Percentiles rank a stretch among this genome's conserved stretches.
Evolutionary conservation across 768 basidiomycete species (phyloP).

Genomic region (Ramaria sp.): DNA sequence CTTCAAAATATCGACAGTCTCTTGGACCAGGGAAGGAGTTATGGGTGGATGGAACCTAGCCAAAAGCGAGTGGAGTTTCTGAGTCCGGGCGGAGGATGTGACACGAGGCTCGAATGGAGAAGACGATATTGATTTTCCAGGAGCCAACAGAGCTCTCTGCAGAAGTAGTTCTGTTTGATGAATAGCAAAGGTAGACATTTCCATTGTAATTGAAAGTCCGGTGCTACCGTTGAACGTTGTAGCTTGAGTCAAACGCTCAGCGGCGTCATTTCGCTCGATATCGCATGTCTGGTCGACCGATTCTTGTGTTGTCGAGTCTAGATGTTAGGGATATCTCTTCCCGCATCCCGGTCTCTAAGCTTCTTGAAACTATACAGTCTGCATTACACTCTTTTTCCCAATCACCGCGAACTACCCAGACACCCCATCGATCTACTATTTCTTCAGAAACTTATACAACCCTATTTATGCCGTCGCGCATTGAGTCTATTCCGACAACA

Average conservation of each 20-base stretch:
- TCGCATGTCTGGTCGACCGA: not conserved
- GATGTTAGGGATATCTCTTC: constrained; percentile 6
- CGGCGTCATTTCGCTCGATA: not conserved
- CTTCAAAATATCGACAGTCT: not conserved
- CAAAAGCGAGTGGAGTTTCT: constrained; percentile 8
- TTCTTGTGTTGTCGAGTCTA: not conserved
- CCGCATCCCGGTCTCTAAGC: not conserved
- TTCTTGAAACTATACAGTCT: not conserved
- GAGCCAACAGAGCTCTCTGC: not conserved
- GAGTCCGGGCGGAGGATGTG: not conserved
- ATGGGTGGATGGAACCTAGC: constrained; percentile 1
- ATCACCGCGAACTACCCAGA: constrained; percentile 15
- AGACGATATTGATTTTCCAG: not conserved
- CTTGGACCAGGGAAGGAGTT: not conserved
- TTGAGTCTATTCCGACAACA: constrained; percentile 40
- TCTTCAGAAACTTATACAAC: constrained; percentile 43
- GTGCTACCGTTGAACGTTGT: too few relatives aligned
- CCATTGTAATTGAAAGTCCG: not conserved
- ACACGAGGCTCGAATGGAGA: not conserved
- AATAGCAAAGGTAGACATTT: not conserved
- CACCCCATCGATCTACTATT: constrained; percentile 53
- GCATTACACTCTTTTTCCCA: not conserved
- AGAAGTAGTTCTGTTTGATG: not conserved
- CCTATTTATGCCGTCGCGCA: constrained; percentile 78
- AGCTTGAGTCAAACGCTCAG: not conserved